Evolutionary conservation across 73 alveolate species (phyloP).

Genomic region (Paramecium bursaria): DNA sequence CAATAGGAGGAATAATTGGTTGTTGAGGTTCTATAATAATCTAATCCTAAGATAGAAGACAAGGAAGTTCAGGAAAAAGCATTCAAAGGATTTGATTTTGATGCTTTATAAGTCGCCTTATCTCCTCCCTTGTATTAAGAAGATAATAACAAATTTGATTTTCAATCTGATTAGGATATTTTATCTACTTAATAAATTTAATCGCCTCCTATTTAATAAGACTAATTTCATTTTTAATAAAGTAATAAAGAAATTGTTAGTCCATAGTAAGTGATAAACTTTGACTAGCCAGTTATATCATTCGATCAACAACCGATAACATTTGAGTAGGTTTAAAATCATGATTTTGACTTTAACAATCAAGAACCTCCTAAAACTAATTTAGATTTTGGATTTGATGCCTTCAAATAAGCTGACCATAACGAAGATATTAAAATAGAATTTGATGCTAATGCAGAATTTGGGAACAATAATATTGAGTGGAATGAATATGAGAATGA

Average conservation of each 20-base stretch:
- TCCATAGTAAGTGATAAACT: not conserved
- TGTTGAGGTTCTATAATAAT: too few species aligned
- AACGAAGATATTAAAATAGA: conserved; percentile 27
- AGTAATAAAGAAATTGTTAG: not conserved
- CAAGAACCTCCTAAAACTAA: not conserved
- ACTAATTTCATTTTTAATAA: too few species aligned
- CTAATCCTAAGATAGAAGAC: too few species aligned
- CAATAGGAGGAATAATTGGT: too few species aligned
- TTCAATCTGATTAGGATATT: too few species aligned
- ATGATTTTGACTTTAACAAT: not conserved
- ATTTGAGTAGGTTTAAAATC: not conserved
- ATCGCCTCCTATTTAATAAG: too few species aligned
- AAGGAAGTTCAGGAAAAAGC: too few species aligned
- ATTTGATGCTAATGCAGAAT: conserved; percentile 51
- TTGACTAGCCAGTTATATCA: not conserved
- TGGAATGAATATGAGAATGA: conserved; percentile 11
- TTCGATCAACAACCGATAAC: not conserved
- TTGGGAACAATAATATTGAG: conserved; percentile 20
- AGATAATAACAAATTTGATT: too few species aligned
- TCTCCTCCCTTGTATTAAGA: too few species aligned
- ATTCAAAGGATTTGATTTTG: too few species aligned
- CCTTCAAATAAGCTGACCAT: not conserved
- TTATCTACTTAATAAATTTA: too few species aligned
- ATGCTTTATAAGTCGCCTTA: too few species aligned
- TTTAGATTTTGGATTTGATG: not conserved